Base-by-base conservation (phyloP, 345 rosid species). In the Populus alba region DNA sequence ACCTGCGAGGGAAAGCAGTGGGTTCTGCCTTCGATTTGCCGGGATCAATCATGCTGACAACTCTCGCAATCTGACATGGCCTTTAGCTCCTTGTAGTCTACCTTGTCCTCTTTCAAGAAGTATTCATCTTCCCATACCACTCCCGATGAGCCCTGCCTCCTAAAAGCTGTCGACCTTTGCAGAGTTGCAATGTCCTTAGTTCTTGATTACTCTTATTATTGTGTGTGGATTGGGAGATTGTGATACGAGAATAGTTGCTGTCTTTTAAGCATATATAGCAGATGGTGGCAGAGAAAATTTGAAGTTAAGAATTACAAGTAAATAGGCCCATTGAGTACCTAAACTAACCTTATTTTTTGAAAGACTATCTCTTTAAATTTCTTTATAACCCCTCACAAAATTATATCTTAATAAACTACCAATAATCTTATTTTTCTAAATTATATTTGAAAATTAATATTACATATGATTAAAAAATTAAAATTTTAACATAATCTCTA, bases 101-200 rank as follows among this genome's bases (percentile, higher is more conserved):
- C 69, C 73, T 39, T 47, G 0, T 79, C 79, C 22, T 70, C 76
- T 6, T 35, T 67, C 22, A 53, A 22, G 5, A n/a, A 3, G 12
- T 8, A 76, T 55, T 66, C 71, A 3, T 74, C 79, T 49, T 80
- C 79, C 85, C 87, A 85, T 35, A 80, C 84, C 2, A 37, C 23
- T 35, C 82, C 82, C 0, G 85, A 85, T 18, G 85, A 85, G 0
- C 85, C 87, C 47, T 82, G 80, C 70, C 81, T 82, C 69, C 83
- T 79, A 37, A 74, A 85, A 1, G 73, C 78, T 41, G 9, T 72
- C 7, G 83, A 80, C 72, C 80, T 83, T 11, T 76, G 73, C 38
- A 79, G 35, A 70, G 79, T 68, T 78, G 79, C 81, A 81, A 82
- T 81, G 43, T 33, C 11, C 18, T 16, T 9, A 23, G 12, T 22